These are phyloP conservation scores for Elaeagnus macrophylla DNA, from an alignment of 306 rosid genomes.

Conservation along the genomic window DNA sequence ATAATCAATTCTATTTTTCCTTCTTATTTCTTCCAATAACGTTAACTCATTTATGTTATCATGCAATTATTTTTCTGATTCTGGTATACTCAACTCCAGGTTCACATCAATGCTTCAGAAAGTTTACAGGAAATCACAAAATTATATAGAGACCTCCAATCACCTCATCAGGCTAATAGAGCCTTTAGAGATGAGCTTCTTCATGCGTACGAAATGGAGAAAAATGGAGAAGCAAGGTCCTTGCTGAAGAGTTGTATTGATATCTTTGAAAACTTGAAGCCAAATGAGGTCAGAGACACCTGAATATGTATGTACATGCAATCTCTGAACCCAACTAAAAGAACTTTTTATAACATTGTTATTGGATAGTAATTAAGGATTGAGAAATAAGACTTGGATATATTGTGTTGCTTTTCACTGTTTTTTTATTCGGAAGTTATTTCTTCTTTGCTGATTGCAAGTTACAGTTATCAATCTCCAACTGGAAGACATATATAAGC, in stretches of 20 bases:
- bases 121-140: slow-evolving; percentile 61
- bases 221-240: slow-evolving; percentile 72
- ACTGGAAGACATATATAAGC: too few species aligned
- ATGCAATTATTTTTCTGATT: not conserved
- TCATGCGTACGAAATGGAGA: slow-evolving; percentile 57
- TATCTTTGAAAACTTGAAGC: slow-evolving; percentile 39
- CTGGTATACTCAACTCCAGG: slow-evolving; percentile 34
- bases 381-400: too few species aligned
- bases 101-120: slow-evolving; percentile 74
- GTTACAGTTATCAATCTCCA: too few species aligned
- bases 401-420: too few species aligned
- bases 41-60: slow-evolving; percentile 2
- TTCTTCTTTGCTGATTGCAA: too few species aligned
- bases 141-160: slow-evolving; percentile 28
- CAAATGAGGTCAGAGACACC: slow-evolving; percentile 11
- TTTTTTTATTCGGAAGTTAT: too few species aligned
- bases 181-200: slow-evolving; percentile 49
- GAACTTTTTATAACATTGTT: too few species aligned
- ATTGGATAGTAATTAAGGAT: too few species aligned
- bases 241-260: slow-evolving; percentile 40
- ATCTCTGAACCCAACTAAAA: too few species aligned
- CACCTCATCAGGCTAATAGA: slow-evolving; percentile 18
- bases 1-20: too few species aligned
- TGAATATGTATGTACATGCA: too few species aligned
- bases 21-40: not conserved